Evolutionary conservation across 2,329 filamentous ascomycete species (phyloP), one percentile per base, ranked within the genome.

Genomic region (Verticillium nubilum): DNA sequence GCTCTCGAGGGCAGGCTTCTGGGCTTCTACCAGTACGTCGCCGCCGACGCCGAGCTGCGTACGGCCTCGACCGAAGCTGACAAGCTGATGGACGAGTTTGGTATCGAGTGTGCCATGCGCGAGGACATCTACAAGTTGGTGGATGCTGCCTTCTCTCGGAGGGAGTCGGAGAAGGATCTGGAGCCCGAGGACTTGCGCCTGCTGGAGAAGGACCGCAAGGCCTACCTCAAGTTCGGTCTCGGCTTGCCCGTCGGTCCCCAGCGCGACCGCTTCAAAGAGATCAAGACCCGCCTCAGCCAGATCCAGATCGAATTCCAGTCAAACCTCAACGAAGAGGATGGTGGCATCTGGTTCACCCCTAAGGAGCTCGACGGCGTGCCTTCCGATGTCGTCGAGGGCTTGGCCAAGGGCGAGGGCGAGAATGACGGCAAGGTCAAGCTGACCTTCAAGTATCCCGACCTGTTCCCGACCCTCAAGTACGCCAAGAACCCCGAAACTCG

Each of bases 381-480:
- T 0, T 74, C 83, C 19, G 90, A 94, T 70, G 83, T 92, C 7
- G 65, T 91, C 2, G 78, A 81, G 13, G 78, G 77, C 2, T 76
- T 93, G 59, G 86, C 90, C 72, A 90, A 91, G 75, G 91, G 91
- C 31, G 86, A 85, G 6, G 83, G 81, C 2, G 86, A 87, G 62
- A 88, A 90, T 61, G 88, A 90, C 70, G 87, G 89, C 65, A 89
- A 91, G 70, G 78, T 91, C 67, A 88, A 85, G 73, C 78, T 94
- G 47, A 87, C 85, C 5, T 94, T 93, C 81, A 94, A 94, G 76
- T 94, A 94, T 71, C 90, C 90, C 1, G 90, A 93, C 70, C 80
- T 91, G 37, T 90, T 92, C 74, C 90, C 90, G 0, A 82, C 88
- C 1, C 79, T 91, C 66, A 94, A 92, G 77, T 92, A 92, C 69